A percentile compares a stretch with the other conserved stretches of the same genome.
Conservation (phyloP, 257 asterid species). For the Gentiana dahurica region DNA sequence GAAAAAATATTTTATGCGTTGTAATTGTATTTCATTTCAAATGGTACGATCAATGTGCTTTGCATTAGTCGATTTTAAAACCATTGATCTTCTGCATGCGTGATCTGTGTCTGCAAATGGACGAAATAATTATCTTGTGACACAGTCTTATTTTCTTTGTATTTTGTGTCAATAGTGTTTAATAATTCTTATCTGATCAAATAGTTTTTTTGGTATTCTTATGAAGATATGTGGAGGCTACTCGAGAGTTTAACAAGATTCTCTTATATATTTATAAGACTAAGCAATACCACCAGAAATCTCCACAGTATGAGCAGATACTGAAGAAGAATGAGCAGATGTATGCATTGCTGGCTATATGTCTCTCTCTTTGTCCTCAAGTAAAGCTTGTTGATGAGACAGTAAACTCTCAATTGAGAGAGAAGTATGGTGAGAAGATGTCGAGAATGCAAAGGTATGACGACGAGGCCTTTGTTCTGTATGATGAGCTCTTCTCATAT, state of each 20-base stretch:
- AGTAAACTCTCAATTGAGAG: constrained; percentile 72
- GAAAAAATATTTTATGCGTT: too few species aligned
- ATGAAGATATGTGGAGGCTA: constrained; percentile 75
- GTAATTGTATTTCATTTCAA: too few species aligned
- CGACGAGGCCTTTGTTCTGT: constrained; percentile 74
- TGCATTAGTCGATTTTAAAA: too few species aligned
- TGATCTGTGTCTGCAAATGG: too few species aligned
- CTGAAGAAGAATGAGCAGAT: constrained; percentile 96
- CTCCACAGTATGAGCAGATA: constrained; percentile 92
- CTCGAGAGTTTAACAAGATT: constrained; percentile 77
- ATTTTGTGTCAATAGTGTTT: neutral
- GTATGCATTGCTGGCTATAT: constrained; percentile 92
- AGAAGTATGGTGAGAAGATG: constrained; percentile 94
- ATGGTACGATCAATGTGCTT: too few species aligned
- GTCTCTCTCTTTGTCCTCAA: constrained; percentile 89
- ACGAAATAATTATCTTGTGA: neutral
- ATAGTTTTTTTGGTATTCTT: neutral
- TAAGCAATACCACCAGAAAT: constrained; percentile 91
- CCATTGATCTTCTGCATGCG: too few species aligned
- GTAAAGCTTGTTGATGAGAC: constrained; percentile 84
- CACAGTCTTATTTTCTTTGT: neutral
- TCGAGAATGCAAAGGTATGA: constrained; percentile 77
- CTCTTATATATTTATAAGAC: constrained; percentile 78
- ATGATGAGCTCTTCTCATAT: constrained; percentile 95
- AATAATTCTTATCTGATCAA: neutral